phyloP scores from a whole-genome alignment of 441 rosid genomes.

The Adansonia gregorii region DNA sequence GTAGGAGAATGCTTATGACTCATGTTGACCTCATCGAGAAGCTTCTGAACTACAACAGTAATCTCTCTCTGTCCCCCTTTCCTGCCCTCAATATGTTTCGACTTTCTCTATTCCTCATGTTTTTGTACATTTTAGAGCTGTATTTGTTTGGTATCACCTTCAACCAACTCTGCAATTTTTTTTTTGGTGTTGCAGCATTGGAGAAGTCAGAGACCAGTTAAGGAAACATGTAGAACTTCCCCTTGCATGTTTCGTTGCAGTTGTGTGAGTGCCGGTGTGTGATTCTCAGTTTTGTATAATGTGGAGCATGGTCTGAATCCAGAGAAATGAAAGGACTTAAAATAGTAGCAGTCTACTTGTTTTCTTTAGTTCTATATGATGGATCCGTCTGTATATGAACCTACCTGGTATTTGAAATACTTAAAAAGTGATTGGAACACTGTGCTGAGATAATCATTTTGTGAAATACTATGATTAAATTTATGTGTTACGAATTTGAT shows the following conservation, averaged over 20 bases:
- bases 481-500: neutral
- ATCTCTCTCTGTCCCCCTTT: constrained; percentile 14
- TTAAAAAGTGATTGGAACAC: neutral
- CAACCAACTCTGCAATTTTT: neutral
- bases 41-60: constrained; percentile 93
- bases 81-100: no score
- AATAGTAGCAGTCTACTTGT: neutral
- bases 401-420: neutral
- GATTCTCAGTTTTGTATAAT: constrained; percentile 5
- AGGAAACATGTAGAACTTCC: constrained; percentile 26
- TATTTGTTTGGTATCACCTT: constrained; percentile 2
- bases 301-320: constrained; percentile 3
- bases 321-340: neutral
- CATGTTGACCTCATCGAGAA: constrained; percentile 96
- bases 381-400: constrained; percentile 2
- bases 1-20: constrained; percentile 97
- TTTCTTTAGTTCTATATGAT: neutral
- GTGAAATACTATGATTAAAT: neutral
- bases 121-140: neutral
- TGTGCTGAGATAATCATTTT: neutral
- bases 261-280: neutral
- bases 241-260: neutral
- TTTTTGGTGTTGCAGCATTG: constrained; percentile 54
- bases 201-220: constrained; percentile 74
- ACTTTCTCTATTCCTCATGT: no score